Evolutionary conservation across 495 filamentous ascomycete genomes (phyloP).

Genomic region (Ramalina intermedia): DNA sequence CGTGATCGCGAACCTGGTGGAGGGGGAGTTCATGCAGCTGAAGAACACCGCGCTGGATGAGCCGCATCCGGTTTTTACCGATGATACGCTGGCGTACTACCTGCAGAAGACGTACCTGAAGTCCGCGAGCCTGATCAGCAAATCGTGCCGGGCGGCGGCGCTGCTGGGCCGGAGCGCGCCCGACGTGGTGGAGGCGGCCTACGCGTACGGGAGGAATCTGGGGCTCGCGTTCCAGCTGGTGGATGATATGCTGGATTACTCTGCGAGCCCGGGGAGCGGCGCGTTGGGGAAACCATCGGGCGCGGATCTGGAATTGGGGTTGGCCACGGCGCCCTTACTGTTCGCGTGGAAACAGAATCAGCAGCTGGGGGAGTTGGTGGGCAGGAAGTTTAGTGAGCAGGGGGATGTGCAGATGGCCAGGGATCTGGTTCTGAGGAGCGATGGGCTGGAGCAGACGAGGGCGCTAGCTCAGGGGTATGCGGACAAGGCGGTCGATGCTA

Average conservation of each 20-base stretch:
- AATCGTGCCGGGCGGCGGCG: slow-evolving; percentile 82
- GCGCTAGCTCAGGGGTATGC: slow-evolving; percentile 80
- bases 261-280: slow-evolving; percentile 42
- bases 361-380: slow-evolving; percentile 76
- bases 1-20: slow-evolving; percentile 92
- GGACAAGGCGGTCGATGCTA: slow-evolving; percentile 71
- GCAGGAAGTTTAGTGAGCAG: slow-evolving; percentile 69
- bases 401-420: slow-evolving; percentile 79
- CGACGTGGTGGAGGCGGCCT: slow-evolving; percentile 78
- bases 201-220: slow-evolving; percentile 79
- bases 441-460: slow-evolving; percentile 82
- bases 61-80: slow-evolving; percentile 61
- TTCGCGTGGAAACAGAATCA: slow-evolving; percentile 90
- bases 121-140: slow-evolving; percentile 87
- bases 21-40: slow-evolving; percentile 98
- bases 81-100: slow-evolving; percentile 83
- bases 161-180: slow-evolving; percentile 64
- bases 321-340: slow-evolving; percentile 88
- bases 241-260: slow-evolving; percentile 97
- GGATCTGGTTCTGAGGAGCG: slow-evolving; percentile 63
- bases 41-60: slow-evolving; percentile 91
- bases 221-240: slow-evolving; percentile 96
- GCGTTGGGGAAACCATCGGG: slow-evolving; percentile 91
- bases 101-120: slow-evolving; percentile 99
- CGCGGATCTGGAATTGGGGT: slow-evolving; percentile 81